Base-by-base conservation (phyloP, 1,284 basidiomycete genomes). In the Erythrobasidium hasegawianum region DNA sequence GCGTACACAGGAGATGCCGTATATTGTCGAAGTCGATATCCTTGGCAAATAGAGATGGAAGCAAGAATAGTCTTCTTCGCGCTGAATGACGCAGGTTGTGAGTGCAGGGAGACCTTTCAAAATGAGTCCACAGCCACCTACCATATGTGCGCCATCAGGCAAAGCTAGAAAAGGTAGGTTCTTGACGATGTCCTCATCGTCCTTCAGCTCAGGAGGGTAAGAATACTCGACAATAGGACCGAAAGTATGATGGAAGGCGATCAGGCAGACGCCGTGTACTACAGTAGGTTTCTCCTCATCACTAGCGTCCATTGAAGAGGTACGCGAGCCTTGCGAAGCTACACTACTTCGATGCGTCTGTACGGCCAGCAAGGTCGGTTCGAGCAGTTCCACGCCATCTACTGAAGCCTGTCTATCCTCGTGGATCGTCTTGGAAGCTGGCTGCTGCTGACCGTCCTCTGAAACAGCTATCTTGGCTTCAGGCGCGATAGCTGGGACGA, bases 1-100 rank as follows among this genome's bases (percentile, higher is more conserved):
- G 45, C 95, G 90, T 74, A 98, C 97, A 79, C 95, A 96, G 85
- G 91, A 95, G 74, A 97, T 96, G 33, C 93, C 93, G 75, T 96
- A 97, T 53, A 96, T 79, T 0, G 93, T 97, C 11, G 84, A 56
- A 64, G 62, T 14, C 40, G 76, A 64, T 70, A 77, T 40, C 49
- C 65, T 54, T 13, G 80, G 78, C 8, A 79, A 72, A 57, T 77
- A 85, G 24, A 93, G 78, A 75, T 95, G 91, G 76, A 99, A 99
- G 78, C 97, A 97, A 2, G 88, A 68, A 93, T 97, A 98, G 76
- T 98, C 95, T 79, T 98, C 95, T 29, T 87, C 81, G 70, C 88
- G 90, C 89, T 91, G 7, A 43, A 9, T 49, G 57, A 39, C 16
- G 22, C 18, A 5, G 2, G 18, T n/a, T 33, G 33, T 33, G 11